Conservation (phyloP, 1,139 yeast species). For the Candida frijolesensis region DNA sequence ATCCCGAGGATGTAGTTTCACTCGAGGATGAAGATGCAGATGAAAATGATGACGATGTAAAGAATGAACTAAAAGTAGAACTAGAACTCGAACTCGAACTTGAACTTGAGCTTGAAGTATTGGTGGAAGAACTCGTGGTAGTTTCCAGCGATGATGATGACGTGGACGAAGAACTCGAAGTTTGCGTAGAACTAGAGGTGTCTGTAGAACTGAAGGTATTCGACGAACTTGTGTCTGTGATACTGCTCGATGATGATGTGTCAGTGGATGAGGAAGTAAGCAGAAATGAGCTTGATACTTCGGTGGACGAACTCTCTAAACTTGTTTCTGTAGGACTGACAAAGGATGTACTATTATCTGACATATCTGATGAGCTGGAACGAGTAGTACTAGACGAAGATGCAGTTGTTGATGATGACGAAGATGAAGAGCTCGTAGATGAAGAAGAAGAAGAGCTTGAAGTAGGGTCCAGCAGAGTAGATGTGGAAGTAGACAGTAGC, state of each 20-base stretch:
- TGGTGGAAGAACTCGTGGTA: not conserved
- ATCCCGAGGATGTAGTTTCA: constrained; percentile 4
- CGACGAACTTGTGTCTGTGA: not conserved
- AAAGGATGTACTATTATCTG: constrained; percentile 1
- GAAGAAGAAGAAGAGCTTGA: not conserved
- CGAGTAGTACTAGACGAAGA: constrained; percentile 3
- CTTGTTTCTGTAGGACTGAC: not conserved
- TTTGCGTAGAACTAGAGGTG: not conserved
- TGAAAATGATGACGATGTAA: constrained; percentile 14
- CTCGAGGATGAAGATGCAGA: constrained; percentile 7
- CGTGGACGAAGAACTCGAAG: not conserved
- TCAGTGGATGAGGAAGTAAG: not conserved
- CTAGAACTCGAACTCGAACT: constrained; percentile 9
- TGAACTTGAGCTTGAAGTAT: constrained; percentile 6
- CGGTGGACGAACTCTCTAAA: not conserved
- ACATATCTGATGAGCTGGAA: constrained; percentile 6
- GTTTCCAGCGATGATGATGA: too few species aligned
- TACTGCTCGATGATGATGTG: not conserved
- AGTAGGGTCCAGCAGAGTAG: not conserved
- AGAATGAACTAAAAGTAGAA: constrained; percentile 15
- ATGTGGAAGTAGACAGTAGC: constrained; percentile 2
- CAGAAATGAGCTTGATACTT: not conserved
- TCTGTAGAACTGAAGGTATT: not conserved
- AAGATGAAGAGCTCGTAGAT: constrained; percentile 1
- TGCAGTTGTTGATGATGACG: not conserved